phyloP scores from a whole-genome alignment of 2,329 filamentous ascomycete genomes.

The Penicillium sp. region DNA sequence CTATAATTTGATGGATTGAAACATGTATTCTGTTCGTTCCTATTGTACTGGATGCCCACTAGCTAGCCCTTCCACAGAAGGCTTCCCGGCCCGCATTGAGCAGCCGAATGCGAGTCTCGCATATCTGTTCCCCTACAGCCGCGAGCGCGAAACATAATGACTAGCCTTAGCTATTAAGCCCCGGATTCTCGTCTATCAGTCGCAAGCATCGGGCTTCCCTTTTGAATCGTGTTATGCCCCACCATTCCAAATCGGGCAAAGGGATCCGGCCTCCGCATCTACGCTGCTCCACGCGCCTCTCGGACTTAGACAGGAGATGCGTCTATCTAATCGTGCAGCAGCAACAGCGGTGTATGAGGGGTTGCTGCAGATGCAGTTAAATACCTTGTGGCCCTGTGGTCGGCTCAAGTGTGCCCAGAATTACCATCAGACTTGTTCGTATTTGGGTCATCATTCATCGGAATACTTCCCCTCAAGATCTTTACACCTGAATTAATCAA shows the following conservation, averaged over 20 bases:
- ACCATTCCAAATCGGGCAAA: conserved; percentile 58
- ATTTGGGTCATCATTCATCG: background rate
- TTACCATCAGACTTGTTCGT: background rate
- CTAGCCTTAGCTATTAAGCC: background rate
- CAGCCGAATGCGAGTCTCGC: background rate
- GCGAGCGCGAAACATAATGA: background rate
- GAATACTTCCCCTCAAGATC: background rate
- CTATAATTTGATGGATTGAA: too few relatives aligned
- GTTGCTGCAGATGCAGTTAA: background rate
- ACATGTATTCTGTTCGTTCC: too few relatives aligned
- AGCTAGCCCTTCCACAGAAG: background rate
- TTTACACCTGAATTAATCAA: background rate
- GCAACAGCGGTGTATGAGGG: conserved; percentile 1
- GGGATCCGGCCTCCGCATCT: conserved; percentile 60
- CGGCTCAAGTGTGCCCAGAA: background rate
- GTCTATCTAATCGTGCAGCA: background rate
- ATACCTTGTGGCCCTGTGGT: background rate
- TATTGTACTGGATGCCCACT: too few relatives aligned
- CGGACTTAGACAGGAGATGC: conserved; percentile 5
- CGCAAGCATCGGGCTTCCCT: conserved; percentile 27
- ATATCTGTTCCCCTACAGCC: background rate
- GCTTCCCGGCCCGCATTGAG: background rate
- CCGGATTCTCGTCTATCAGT: conserved; percentile 2
- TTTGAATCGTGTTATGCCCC: conserved; percentile 12
- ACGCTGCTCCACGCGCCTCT: conserved; percentile 2